Base-by-base conservation (phyloP, 2,329 filamentous ascomycete species). In the Zalaria obscura region DNA sequence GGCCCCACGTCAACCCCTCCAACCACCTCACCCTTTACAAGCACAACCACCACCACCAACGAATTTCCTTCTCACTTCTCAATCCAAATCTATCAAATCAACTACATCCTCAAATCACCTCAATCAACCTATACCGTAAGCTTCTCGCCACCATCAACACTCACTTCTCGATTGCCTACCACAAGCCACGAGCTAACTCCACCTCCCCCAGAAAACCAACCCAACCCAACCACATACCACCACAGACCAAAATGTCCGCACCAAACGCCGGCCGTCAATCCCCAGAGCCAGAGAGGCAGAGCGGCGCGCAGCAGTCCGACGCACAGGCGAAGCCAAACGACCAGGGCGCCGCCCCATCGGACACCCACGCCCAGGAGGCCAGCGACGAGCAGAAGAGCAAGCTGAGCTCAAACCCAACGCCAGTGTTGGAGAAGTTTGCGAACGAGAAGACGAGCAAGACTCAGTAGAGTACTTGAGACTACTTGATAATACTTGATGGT, bases 221-320 rank as follows among this genome's bases (percentile, higher is more conserved):
- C 31, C 35, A 6, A 27, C 35, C 40, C 38, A 44, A 50, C 51
- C 48, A 60, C 49, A 54, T 39, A 25, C 39, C 36, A 45, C 52
- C 49, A 46, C 45, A 27, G 7, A 35, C 50, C 58, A 77, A 49
- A 55, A 85, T 86, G 81, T 78, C 82, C 52, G 69, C 73, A 43
- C 72, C 66, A 49, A 64, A 69, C 55, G 63, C 73, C 62, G 82
- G 83, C 59, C 78, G 79, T 56, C 74, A 93, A 64, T 93, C 86
- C 28, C 87, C 86, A 47, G 66, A 78, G 40, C 83, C 83, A 27
- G 77, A 83, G 65, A 57, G 60, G 50, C 83, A 85, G 63, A 65
- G 69, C 32, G 78, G 74, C 45, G 62, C 67, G 42, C 84, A 91
- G 65, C 62, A 75, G 44, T 65, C 74, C 48, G 74, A 73, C 5